These are phyloP conservation scores for Papiliotrema flavescens DNA, from an alignment of 1,284 basidiomycete species.

Conservation along the genomic window DNA sequence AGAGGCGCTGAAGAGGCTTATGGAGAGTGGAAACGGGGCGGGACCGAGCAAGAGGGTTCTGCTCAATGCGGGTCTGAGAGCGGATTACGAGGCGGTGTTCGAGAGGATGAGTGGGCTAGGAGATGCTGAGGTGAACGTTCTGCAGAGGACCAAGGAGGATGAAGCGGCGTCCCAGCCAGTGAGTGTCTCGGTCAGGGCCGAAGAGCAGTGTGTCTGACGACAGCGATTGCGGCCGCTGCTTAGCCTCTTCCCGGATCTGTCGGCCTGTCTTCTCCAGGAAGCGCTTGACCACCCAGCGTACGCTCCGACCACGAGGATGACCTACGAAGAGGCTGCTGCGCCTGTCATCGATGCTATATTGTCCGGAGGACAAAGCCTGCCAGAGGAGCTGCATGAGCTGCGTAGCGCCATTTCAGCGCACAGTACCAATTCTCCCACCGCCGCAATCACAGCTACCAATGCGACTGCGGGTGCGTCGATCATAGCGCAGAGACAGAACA, in stretches of 20 bases:
- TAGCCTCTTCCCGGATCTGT: slow-evolving; percentile 40
- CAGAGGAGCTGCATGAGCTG: slow-evolving; percentile 35
- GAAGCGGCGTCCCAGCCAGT: slow-evolving; percentile 14
- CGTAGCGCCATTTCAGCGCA: slow-evolving; percentile 13
- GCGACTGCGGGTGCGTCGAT: slow-evolving; percentile 8
- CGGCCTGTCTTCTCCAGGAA: slow-evolving; percentile 32
- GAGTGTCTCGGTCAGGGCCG: slow-evolving; percentile 9
- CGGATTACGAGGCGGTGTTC: slow-evolving; percentile 6
- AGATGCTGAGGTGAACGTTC: slow-evolving; percentile 14
- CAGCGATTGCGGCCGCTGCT: slow-evolving; percentile 31
- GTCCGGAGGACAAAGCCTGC: slow-evolving; percentile 29
- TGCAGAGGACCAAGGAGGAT: slow-evolving; percentile 9
- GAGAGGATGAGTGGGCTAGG: not conserved
- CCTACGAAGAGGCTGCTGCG: slow-evolving; percentile 31
- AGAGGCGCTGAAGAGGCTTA: slow-evolving; percentile 7
- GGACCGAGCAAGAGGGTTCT: slow-evolving; percentile 5
- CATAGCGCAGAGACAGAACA: slow-evolving; percentile 59
- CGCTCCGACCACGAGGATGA: slow-evolving; percentile 18
- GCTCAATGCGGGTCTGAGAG: slow-evolving; percentile 1
- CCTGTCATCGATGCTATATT: slow-evolving; percentile 44
- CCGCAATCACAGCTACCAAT: not conserved
- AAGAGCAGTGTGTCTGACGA: not conserved
- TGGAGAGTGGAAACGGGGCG: not conserved
- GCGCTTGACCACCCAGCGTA: slow-evolving; percentile 43
- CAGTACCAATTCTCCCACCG: not conserved